Base-by-base conservation (phyloP, 2,329 filamentous ascomycete species). In the Phaeosphaeria sp. region DNA sequence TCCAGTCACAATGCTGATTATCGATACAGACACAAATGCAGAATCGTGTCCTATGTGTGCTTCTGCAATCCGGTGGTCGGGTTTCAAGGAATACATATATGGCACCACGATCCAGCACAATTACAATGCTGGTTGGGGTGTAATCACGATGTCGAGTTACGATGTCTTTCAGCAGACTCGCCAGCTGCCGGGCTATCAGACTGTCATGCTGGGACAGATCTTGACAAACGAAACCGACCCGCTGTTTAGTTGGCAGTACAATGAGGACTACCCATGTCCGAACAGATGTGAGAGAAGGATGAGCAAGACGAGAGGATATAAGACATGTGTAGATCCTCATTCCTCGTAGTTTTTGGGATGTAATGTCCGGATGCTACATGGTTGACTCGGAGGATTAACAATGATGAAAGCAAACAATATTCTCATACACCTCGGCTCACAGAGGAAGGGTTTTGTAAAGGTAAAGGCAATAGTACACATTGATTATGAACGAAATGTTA, bases 11-110 rank as follows among this genome's bases (percentile, higher is more conserved):
- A 11, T 21, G 10, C 18, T 44, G 21, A 44, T 22, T 10, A 7
- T 21, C 18, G n/a, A 44, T 44, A 15, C 7, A 44, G 86, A 87
- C 69, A 86, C 84, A 21, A 87, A 84, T 66, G 84, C 81, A 1
- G 84, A 87, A 69, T 82, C 80, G 55, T 87, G 84, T 67, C 81
- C 84, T 6, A 87, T 86, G 81, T 87, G 85, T 63, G 83, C 84
- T 1, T 80, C 82, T 6, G 84, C 83, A 0, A 85, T 86, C 59
- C 80, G 83, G 1, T 86, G 83, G 82, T 78, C 83, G 0, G 83
- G 83, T 0, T 85, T 87, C 73, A 77, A 74, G 39, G 84, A 86
- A 71, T 84, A 83, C 65, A 78, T 87, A 7, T 86, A 82, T 63
- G 83, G 83, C 6, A 85, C 83, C 1, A 80, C 77, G 23, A 83